Percentiles rank a stretch among this genome's conserved stretches.
These are phyloP conservation scores for Auriculariales sp. DNA, from an alignment of 768 basidiomycete species.

Conservation along the genomic window DNA sequence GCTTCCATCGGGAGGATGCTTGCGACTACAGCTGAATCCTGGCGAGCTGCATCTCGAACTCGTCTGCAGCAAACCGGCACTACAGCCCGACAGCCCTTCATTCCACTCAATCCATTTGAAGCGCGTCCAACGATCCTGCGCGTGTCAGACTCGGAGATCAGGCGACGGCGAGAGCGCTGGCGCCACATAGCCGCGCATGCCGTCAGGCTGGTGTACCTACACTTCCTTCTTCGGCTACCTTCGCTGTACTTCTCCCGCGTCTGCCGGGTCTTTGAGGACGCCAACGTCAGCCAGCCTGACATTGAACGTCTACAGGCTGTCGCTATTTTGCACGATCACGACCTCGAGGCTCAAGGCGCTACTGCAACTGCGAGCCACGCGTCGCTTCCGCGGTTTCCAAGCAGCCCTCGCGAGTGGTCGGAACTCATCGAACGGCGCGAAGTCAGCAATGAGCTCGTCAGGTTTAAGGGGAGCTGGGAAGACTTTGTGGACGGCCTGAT, in stretches of 20 bases:
- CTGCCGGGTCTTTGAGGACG: slow-evolving; percentile 60
- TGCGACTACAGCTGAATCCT: too few species aligned
- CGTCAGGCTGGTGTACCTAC: slow-evolving; percentile 29
- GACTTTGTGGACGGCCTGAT: slow-evolving; percentile 42
- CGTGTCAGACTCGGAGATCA: slow-evolving; percentile 4
- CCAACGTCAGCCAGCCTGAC: slow-evolving; percentile 63
- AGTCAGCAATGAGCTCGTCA: slow-evolving; percentile 46
- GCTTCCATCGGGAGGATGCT: not conserved
- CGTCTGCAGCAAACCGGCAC: too few species aligned
- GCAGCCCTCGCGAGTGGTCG: not conserved
- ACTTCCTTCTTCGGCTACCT: slow-evolving; percentile 51
- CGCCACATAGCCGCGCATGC: slow-evolving; percentile 19
- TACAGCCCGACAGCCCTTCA: too few species aligned
- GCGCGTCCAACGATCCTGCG: slow-evolving; percentile 20
- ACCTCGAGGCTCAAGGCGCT: slow-evolving; percentile 14
- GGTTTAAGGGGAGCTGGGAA: slow-evolving; percentile 60
- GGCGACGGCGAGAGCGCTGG: slow-evolving; percentile 8
- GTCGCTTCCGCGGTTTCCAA: slow-evolving; percentile 17
- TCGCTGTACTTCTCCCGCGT: slow-evolving; percentile 70
- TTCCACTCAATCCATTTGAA: not conserved
- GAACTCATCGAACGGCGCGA: slow-evolving; percentile 13
- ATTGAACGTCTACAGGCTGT: slow-evolving; percentile 28
- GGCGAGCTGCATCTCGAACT: too few species aligned
- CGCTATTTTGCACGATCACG: slow-evolving; percentile 7
- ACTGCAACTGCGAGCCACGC: slow-evolving; percentile 15